These are phyloP conservation scores for Barnettozyma botsteinii DNA, from an alignment of 805 yeast genomes.

Conservation along the genomic window DNA sequence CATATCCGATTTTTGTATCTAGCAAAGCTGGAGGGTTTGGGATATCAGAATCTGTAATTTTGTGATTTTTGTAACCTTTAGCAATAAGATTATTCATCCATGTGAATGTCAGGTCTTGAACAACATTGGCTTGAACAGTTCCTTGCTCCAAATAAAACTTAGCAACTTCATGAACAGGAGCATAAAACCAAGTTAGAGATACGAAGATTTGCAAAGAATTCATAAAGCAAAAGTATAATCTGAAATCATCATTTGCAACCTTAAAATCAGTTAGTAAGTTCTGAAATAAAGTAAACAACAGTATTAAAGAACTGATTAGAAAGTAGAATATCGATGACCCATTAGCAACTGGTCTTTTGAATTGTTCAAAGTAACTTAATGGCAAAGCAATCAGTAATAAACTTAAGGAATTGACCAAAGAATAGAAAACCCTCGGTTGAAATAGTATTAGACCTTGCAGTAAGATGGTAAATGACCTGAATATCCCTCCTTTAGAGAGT, in stretches of 20 bases:
- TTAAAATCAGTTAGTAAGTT: constrained; percentile 27
- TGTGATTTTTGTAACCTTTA: constrained; percentile 54
- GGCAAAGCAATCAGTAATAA: constrained; percentile 32
- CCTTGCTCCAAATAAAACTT: constrained; percentile 33
- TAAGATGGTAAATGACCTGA: constrained; percentile 10
- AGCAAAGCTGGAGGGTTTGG: constrained; percentile 72
- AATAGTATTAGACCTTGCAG: constrained; percentile 12
- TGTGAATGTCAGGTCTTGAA: constrained; percentile 71
- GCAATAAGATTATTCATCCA: constrained; percentile 90
- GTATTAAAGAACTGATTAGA: constrained; percentile 49
- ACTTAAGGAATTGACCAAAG: constrained; percentile 13
- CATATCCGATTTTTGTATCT: constrained; percentile 47
- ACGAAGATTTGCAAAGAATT: constrained; percentile 26
- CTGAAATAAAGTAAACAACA: constrained; percentile 39
- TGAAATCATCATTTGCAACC: constrained; percentile 18
- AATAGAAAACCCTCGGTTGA: neutral
- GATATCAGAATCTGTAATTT: constrained; percentile 56
- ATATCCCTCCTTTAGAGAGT: constrained; percentile 12
- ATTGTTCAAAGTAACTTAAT: constrained; percentile 39
- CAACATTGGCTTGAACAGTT: constrained; percentile 56
- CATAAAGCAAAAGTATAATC: constrained; percentile 27
- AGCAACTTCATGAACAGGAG: constrained; percentile 36
- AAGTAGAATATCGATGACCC: constrained; percentile 73
- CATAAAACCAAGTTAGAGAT: constrained; percentile 32
- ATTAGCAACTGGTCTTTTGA: constrained; percentile 44